These are phyloP conservation scores for Telfairia occidentalis DNA, from an alignment of 331 rosid species.

Conservation along the genomic window DNA sequence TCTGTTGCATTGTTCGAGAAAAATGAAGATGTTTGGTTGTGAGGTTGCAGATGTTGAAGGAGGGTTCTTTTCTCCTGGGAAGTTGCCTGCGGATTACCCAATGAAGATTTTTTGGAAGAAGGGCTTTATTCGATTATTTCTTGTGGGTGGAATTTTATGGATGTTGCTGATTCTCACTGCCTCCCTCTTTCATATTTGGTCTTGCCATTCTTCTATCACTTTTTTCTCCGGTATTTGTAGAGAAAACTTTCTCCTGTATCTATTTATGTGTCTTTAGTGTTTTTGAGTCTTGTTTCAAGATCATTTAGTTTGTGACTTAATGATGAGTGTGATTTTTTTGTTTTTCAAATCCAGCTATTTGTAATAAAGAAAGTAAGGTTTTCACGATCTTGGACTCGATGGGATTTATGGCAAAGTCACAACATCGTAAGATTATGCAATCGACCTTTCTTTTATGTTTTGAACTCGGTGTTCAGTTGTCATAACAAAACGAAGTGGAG, in stretches of 20 bases:
- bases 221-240: conserved; percentile 56
- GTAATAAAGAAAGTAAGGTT: conserved; percentile 84
- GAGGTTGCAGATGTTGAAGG: conserved; percentile 56
- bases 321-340: not conserved
- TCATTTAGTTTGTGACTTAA: not conserved
- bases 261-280: not conserved
- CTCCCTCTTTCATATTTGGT: conserved; percentile 78
- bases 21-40: conserved; percentile 15
- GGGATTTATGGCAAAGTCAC: conserved; percentile 56
- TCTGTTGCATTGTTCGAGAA: not conserved
- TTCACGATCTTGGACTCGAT: conserved; percentile 52
- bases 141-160: conserved; percentile 87
- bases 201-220: conserved; percentile 71
- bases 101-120: conserved; percentile 80
- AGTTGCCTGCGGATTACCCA: conserved; percentile 50
- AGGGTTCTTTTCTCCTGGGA: conserved; percentile 37
- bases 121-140: conserved; percentile 77
- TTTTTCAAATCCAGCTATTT: conserved; percentile 53
- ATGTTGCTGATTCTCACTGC: conserved; percentile 79
- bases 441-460: not conserved
- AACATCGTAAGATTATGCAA: conserved; percentile 57
- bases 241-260: not conserved
- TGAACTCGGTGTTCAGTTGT: not conserved
- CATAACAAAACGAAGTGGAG: not conserved
- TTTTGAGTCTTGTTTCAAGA: not conserved